Evolutionary conservation across 371 early-diverging fungal species (phyloP).

Genomic region (Phascolomyces articulosus): DNA sequence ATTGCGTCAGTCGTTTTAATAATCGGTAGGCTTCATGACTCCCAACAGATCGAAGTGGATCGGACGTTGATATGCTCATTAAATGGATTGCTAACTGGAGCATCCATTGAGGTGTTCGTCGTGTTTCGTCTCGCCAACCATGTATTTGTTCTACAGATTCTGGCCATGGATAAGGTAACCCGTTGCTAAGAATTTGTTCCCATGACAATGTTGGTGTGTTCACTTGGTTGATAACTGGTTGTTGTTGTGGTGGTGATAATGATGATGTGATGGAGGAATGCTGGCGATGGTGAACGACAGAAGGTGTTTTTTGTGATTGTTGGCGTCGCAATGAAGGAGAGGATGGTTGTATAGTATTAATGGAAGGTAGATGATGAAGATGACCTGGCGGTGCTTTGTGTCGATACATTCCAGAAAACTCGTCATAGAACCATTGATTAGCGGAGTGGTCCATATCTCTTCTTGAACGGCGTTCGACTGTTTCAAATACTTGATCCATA

Average conservation of each 20-base stretch:
- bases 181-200: conserved; percentile 1
- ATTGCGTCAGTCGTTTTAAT: conserved; percentile 12
- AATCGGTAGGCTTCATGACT: conserved; percentile 16
- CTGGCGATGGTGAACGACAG: not conserved
- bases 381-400: conserved; percentile 19
- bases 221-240: not conserved
- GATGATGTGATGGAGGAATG: not conserved
- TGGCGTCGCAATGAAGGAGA: not conserved
- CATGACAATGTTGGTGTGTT: not conserved
- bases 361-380: not conserved
- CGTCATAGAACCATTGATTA: conserved; percentile 45
- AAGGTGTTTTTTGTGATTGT: not conserved
- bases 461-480: not conserved
- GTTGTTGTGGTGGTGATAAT: too few relatives aligned
- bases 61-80: conserved; percentile 4
- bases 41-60: conserved; percentile 1
- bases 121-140: conserved; percentile 22
- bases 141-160: conserved; percentile 27
- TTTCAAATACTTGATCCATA: conserved; percentile 1
- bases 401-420: conserved; percentile 36
- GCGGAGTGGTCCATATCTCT: conserved; percentile 3
- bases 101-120: conserved; percentile 9
- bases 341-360: not conserved
- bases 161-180: conserved; percentile 22
- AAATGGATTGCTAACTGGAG: conserved; percentile 7